Evolutionary conservation across 768 basidiomycete species (phyloP).

Genomic region (Nidularia sp.): DNA sequence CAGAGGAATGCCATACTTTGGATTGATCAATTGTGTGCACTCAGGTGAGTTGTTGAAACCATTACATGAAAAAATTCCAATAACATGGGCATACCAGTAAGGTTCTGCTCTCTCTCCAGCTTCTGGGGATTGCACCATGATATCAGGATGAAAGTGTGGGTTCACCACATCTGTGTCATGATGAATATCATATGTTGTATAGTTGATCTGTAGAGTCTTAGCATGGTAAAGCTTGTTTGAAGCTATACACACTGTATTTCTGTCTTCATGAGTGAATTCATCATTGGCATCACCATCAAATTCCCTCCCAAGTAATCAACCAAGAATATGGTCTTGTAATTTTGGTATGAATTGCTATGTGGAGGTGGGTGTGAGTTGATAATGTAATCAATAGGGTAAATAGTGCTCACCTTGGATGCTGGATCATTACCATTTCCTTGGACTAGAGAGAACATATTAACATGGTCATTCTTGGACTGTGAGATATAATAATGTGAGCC

Average conservation of each 20-base stretch:
- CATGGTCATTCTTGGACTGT: background rate
- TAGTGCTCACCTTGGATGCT: background rate
- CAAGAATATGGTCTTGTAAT: constrained; percentile 28
- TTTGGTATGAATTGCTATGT: constrained; percentile 21
- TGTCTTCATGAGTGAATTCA: constrained; percentile 13
- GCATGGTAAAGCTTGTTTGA: constrained; percentile 18
- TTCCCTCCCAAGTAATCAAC: constrained; percentile 14
- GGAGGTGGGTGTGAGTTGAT: background rate
- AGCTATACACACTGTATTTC: constrained; percentile 10
- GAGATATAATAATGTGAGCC: constrained; percentile 5
- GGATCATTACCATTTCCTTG: constrained; percentile 1
- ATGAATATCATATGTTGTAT: constrained; percentile 22
- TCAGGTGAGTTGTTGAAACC: constrained; percentile 9
- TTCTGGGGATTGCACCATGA: constrained; percentile 23
- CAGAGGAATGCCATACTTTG: constrained; percentile 28
- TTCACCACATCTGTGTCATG: constrained; percentile 20
- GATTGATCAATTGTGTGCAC: background rate
- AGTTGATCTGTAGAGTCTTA: constrained; percentile 16
- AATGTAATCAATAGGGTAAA: background rate
- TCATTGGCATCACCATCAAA: constrained; percentile 24
- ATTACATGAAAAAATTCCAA: constrained; percentile 15
- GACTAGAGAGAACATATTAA: background rate
- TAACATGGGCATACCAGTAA: constrained; percentile 18
- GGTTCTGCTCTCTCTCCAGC: constrained; percentile 6
- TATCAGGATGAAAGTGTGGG: constrained; percentile 19